Evolutionary conservation across 116 monocot species (phyloP).

Genomic region (Phalaenopsis hybrid): DNA sequence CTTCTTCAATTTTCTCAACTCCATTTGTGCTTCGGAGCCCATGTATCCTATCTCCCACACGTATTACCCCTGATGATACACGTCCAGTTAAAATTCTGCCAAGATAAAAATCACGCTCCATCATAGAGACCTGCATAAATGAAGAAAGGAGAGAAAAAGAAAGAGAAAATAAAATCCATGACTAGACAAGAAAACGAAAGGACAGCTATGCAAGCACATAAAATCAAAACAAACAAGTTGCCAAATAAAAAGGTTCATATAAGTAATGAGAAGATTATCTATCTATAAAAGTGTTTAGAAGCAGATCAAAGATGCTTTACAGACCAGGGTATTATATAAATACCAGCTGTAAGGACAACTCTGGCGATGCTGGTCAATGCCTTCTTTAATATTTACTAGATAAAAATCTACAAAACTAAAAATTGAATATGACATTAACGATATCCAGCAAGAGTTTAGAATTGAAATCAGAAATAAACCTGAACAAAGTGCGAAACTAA

Average conservation of each 20-base stretch:
- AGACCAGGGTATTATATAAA: not conserved
- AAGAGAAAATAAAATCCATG: not conserved
- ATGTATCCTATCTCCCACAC: constrained; percentile 79
- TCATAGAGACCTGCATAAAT: constrained; percentile 89
- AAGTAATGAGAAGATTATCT: not conserved
- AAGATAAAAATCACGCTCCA: constrained; percentile 97
- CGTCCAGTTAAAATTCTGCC: constrained; percentile 95
- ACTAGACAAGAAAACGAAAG: not conserved
- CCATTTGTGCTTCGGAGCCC: constrained; percentile 62
- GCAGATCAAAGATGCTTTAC: constrained; percentile 2
- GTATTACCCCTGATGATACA: constrained; percentile 63
- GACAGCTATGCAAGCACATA: not conserved
- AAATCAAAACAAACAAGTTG: not conserved
- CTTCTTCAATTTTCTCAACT: constrained; percentile 80
- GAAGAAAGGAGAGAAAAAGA: not conserved
- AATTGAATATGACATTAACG: not conserved
- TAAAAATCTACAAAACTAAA: not conserved
- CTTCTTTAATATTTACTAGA: constrained; percentile 1
- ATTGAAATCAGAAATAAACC: not conserved
- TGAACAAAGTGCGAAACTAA: not conserved
- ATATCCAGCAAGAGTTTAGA: not conserved
- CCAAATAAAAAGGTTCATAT: not conserved
- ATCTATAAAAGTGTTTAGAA: not conserved
- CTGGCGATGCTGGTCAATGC: not conserved
- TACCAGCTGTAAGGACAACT: not conserved